These are phyloP conservation scores for Rhodosporidiobolus odoratus DNA, from an alignment of 768 basidiomycete genomes.

Conservation along the genomic window DNA sequence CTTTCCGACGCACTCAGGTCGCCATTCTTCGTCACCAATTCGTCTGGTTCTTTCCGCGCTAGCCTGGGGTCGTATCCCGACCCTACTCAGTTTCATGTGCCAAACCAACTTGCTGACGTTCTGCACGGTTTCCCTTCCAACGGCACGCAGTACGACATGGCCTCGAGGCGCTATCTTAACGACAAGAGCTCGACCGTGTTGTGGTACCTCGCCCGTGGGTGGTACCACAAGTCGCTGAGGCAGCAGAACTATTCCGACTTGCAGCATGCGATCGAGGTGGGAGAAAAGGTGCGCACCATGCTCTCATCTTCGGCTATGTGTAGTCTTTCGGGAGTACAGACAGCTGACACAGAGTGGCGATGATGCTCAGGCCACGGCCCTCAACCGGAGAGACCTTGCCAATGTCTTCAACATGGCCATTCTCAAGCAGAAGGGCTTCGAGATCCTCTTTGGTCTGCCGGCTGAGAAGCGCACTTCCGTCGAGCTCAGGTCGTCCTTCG, in stretches of 20 bases:
- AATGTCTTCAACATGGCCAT: conserved; percentile 93
- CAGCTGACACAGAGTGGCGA: neutral
- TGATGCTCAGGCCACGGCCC: conserved; percentile 63
- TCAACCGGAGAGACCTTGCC: conserved; percentile 83
- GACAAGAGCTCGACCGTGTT: conserved; percentile 70
- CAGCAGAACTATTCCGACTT: conserved; percentile 77
- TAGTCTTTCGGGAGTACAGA: accelerated
- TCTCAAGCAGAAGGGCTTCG: conserved; percentile 94
- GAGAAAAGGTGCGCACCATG: conserved; percentile 52
- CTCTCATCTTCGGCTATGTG: neutral
- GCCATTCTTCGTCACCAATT: too few relatives aligned
- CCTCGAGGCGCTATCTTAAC: conserved; percentile 68
- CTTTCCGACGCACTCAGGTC: too few relatives aligned
- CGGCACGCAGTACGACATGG: conserved; percentile 92
- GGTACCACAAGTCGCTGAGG: conserved; percentile 89
- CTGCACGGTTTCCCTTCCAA: neutral
- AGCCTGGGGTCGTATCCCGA: too few relatives aligned
- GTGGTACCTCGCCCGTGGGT: conserved; percentile 80
- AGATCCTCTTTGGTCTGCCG: conserved; percentile 70
- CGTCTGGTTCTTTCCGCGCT: too few relatives aligned
- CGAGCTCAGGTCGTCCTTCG: conserved; percentile 71
- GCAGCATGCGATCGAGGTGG: conserved; percentile 75
- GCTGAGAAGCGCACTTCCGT: conserved; percentile 71
- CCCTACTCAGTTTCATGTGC: too few relatives aligned
- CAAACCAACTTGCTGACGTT: neutral